Evolutionary conservation across 805 yeast genomes (phyloP), one percentile per base, ranked within the genome.

Genomic region (Metschnikowia cubensis): DNA sequence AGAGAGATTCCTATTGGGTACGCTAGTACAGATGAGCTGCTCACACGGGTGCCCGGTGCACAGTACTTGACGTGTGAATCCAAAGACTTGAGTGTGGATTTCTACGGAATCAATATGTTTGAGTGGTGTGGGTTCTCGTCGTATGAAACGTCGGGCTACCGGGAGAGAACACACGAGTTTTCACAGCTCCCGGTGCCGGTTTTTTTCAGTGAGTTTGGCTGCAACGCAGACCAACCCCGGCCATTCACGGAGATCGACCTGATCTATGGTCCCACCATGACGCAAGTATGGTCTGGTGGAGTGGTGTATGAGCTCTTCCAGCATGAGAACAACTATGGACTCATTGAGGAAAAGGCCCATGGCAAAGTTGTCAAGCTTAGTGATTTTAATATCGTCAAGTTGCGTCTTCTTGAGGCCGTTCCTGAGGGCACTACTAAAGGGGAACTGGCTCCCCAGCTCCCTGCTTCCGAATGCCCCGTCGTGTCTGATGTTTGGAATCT

Each of bases 71-170:
- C 61, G 36, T 71, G 74, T 53, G 43, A 38, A 21, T 21, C 50
- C 21, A 46, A 29, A 15, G 36, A 35, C 13, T 22, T 45, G 17
- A 25, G 46, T 10, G 70, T 64, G 13, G 74, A 70, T 49, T 70
- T 71, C 58, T 61, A 69, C 42, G 74, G 68, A 3, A 50, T 70
- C 25, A 70, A 68, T 50, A 69, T 69, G 65, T 70, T 69, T 51
- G 73, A 69, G 54, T 71, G 76, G 76, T 71, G 76, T 61, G 74
- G 74, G 1, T 69, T 67, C 51, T 69, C 74, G 14, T 57, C 67
- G 4, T 70, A 61, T 44, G 58, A 65, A 15, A 65, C 73, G 6
- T 67, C 72, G 2, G 75, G 76, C 1, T 71, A 68, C 50, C 54
- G 66, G 47, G 72, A 69, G 13, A 57, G 72, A 51, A 70, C 74